Base-by-base conservation (phyloP, 345 rosid species). In the Triadica sebifera region DNA sequence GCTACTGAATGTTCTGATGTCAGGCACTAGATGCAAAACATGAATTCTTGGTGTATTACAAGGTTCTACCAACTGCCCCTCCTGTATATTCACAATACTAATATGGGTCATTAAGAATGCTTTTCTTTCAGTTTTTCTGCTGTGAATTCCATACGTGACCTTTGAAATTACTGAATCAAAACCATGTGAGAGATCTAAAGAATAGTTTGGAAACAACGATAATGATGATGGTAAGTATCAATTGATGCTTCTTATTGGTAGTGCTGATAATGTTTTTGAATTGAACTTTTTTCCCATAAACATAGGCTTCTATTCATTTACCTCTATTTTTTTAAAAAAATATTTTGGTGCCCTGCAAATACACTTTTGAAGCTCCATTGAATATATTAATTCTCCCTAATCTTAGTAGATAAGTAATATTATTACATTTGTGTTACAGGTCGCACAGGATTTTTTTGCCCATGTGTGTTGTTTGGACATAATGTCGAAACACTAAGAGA, bases 391-490 rank as follows among this genome's bases (percentile, higher is more conserved):
- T 71, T 39, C 37, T 19, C 58, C 47, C 8, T 10, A 6, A 6
- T 43, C 47, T 43, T 43, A 6, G 47, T 43, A 43, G 1, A 22
- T 20, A 17, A 57, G 4, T n/a, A 57, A 7, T 57, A 58, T 10
- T 12, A 22, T 58, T 58, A 58, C 62, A 22, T 22, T n/a, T 49
- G 41, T 49, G 0, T 65, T 84, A 72, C 81, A 92, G 98, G 98
- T 78, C 72, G 85, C 85, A 85, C 87, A 1, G 96, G 97, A 41
- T 77, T 94, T 19, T 80, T 88, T 65, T 94, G 98, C 74, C 98
- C 95, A 0, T 92, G 98, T 73, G 85, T 92, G 56, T 79, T 90
- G 75, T 94, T 86, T 77, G 98, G 98, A 47, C 91, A 73, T 2
- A 94, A 92, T 77, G 79, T 92, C 5, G 96, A 94, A 79, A 76